These are phyloP conservation scores for Leccinum ambiguum DNA, from an alignment of 1,284 basidiomycete genomes.

Conservation along the genomic window DNA sequence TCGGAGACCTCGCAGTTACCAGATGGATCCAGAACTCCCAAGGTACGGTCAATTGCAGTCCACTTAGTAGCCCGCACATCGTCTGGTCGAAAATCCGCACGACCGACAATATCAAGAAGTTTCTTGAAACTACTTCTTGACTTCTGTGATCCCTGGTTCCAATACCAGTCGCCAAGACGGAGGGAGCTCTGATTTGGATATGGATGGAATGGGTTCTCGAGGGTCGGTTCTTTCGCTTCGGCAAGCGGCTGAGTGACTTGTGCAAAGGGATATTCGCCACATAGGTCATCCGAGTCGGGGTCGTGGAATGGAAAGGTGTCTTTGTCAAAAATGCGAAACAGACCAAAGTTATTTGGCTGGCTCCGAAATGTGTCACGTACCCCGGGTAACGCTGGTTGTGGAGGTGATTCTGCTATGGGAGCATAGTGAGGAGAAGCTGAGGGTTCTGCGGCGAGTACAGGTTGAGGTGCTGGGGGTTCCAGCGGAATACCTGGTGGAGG, in stretches of 20 bases:
- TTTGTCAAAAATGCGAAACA: constrained; percentile 1
- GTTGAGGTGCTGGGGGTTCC: neutral
- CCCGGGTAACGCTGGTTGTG: neutral
- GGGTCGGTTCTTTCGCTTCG: neutral
- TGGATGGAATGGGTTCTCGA: constrained; percentile 1
- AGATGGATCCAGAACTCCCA: neutral
- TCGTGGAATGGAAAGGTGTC: constrained; percentile 1
- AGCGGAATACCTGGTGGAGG: neutral
- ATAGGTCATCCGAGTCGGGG: neutral
- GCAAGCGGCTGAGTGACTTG: neutral
- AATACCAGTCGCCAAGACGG: neutral
- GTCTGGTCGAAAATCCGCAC: neutral
- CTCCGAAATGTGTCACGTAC: neutral
- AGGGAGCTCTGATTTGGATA: neutral
- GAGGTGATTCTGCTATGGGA: neutral
- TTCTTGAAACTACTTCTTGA: neutral
- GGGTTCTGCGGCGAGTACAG: neutral
- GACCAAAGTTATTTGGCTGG: neutral
- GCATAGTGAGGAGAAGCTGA: neutral
- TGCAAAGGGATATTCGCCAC: neutral
- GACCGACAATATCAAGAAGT: neutral
- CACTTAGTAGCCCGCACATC: neutral
- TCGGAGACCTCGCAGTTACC: neutral
- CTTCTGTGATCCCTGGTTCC: neutral
- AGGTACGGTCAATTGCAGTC: constrained; percentile 1